phyloP scores from a whole-genome alignment of 345 rosid species.

The Syzygium grande region DNA sequence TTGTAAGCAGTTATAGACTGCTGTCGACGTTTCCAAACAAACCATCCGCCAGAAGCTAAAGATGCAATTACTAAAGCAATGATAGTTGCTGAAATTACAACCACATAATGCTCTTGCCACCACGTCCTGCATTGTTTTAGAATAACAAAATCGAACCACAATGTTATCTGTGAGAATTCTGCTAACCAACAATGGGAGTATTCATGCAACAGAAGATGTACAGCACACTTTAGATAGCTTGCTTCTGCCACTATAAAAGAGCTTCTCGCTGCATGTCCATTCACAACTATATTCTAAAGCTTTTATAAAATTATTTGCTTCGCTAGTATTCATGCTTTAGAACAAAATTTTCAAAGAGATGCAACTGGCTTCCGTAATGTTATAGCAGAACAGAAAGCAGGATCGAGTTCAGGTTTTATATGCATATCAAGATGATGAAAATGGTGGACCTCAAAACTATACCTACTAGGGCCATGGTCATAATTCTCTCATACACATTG shows the following conservation, averaged over 20 bases:
- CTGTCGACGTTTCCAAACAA: slow-evolving; percentile 32
- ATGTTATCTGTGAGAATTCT: neutral
- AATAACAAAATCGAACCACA: neutral
- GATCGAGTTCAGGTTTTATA: neutral
- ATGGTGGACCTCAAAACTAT: neutral
- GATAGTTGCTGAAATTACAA: slow-evolving; percentile 8
- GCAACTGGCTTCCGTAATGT: neutral
- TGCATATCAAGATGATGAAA: neutral
- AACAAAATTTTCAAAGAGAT: neutral
- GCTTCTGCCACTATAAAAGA: neutral
- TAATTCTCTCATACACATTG: neutral
- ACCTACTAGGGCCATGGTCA: neutral
- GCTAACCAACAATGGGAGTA: neutral
- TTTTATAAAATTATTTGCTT: neutral
- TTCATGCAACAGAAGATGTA: neutral
- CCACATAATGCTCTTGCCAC: slow-evolving; percentile 34
- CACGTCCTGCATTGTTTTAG: slow-evolving; percentile 43
- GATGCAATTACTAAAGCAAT: slow-evolving; percentile 12
- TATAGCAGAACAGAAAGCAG: neutral
- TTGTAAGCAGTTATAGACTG: slow-evolving; percentile 34
- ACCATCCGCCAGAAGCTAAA: slow-evolving; percentile 35
- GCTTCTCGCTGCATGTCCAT: neutral
- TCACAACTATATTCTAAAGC: neutral
- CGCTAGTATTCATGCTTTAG: neutral
- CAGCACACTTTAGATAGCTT: neutral